phyloP scores from a whole-genome alignment of 805 yeast species.

The Metschnikowia proteae region DNA sequence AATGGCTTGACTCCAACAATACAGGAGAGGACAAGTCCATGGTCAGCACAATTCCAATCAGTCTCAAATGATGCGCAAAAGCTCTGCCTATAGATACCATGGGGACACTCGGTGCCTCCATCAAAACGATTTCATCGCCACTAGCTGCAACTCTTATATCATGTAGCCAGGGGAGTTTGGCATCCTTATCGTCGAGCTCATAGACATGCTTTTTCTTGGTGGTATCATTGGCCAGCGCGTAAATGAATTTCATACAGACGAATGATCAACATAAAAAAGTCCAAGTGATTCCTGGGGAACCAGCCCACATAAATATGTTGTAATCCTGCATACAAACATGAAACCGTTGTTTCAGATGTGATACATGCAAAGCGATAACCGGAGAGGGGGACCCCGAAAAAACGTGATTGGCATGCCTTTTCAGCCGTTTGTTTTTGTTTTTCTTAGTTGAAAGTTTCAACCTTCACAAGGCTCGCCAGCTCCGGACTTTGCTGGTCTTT shows the following conservation, averaged over 20 bases:
- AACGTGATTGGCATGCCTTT: too few species aligned
- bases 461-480: background rate
- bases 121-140: conserved; percentile 9
- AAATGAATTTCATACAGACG: conserved; percentile 10
- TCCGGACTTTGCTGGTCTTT: background rate
- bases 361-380: background rate
- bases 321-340: background rate
- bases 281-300: background rate
- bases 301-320: background rate
- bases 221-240: conserved; percentile 10
- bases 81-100: conserved; percentile 15
- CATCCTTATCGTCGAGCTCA: conserved; percentile 8
- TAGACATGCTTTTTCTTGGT: conserved; percentile 11
- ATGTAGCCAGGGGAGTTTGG: conserved; percentile 13
- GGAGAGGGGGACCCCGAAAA: too few species aligned
- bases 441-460: background rate
- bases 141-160: conserved; percentile 9
- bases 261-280: background rate
- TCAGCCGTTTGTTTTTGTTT: background rate
- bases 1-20: conserved; percentile 2
- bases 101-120: conserved; percentile 14
- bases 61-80: conserved; percentile 12
- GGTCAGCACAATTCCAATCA: conserved; percentile 11
- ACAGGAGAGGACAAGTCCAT: background rate
- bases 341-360: background rate